These are phyloP conservation scores for Aspergillus brasiliensis DNA, from an alignment of 2,329 filamentous ascomycete genomes.

Conservation along the genomic window DNA sequence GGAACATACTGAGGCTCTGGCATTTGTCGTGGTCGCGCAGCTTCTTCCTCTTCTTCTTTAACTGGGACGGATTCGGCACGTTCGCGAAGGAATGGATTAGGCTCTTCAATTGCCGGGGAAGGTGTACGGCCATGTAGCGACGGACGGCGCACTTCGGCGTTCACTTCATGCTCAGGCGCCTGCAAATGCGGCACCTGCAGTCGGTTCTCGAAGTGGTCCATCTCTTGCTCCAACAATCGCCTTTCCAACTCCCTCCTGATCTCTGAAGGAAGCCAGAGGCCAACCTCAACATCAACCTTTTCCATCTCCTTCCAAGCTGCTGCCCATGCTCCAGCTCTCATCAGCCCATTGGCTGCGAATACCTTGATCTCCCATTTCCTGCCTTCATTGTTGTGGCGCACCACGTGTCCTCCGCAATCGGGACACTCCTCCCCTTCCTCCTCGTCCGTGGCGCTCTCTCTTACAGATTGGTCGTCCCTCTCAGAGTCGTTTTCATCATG, in stretches of 20 bases:
- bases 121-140: constrained; percentile 2
- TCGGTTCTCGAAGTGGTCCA: constrained; percentile 21
- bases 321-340: constrained; percentile 87
- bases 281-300: constrained; percentile 90
- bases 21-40: constrained; percentile 9
- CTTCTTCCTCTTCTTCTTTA: neutral
- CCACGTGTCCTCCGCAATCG: constrained; percentile 55
- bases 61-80: neutral
- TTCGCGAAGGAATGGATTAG: neutral
- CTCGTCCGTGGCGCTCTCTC: constrained; percentile 39
- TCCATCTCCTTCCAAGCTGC: constrained; percentile 99
- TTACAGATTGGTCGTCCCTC: constrained; percentile 29
- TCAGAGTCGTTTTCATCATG: constrained; percentile 32
- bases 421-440: constrained; percentile 49
- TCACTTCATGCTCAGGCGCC: constrained; percentile 18
- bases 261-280: constrained; percentile 64
- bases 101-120: neutral
- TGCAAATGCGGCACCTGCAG: constrained; percentile 14
- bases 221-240: constrained; percentile 45
- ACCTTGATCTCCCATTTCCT: constrained; percentile 72
- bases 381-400: constrained; percentile 48
- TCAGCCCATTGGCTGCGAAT: constrained; percentile 91
- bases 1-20: neutral
- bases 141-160: constrained; percentile 10
- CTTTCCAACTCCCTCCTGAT: constrained; percentile 54